These are phyloP conservation scores for Metschnikowia cerradonensis DNA, from an alignment of 805 yeast genomes.

Conservation along the genomic window DNA sequence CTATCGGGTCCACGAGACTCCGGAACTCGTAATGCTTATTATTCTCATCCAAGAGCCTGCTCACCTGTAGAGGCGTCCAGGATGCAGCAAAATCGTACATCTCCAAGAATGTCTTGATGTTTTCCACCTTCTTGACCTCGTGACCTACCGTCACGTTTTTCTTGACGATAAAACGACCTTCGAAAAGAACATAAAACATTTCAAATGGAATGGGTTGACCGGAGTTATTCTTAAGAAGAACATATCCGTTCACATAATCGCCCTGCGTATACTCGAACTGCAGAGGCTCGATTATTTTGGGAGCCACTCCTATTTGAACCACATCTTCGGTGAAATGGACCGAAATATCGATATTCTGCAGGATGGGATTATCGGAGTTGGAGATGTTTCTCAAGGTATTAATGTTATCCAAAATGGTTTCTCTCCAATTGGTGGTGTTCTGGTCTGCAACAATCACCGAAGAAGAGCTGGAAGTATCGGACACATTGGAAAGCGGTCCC, in stretches of 20 bases:
- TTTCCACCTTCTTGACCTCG: constrained; percentile 17
- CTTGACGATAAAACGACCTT: constrained; percentile 41
- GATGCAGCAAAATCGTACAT: constrained; percentile 48
- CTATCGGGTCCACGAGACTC: constrained; percentile 24
- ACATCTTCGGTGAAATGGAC: constrained; percentile 34
- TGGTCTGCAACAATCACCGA: constrained; percentile 33
- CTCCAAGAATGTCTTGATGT: constrained; percentile 28
- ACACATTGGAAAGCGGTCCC: too few relatives aligned
- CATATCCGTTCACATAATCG: constrained; percentile 60
- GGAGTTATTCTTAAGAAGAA: constrained; percentile 37
- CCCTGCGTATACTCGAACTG: constrained; percentile 58
- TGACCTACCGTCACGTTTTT: background rate
- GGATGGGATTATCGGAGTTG: constrained; percentile 22
- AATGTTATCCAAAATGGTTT: constrained; percentile 37
- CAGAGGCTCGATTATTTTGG: constrained; percentile 27
- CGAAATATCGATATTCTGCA: constrained; percentile 25
- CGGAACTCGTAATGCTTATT: background rate
- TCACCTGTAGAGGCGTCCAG: constrained; percentile 39
- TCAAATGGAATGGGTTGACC: constrained; percentile 49
- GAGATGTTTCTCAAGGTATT: constrained; percentile 32
- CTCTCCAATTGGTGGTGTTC: constrained; percentile 30
- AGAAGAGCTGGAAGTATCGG: background rate
- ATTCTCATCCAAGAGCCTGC: constrained; percentile 28
- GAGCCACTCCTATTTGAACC: constrained; percentile 24
- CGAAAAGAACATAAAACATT: constrained; percentile 56